Evolutionary conservation across 108 stramenopile species (phyloP), one percentile per base, ranked within the genome.

Genomic region (Nitzschia sp.): DNA sequence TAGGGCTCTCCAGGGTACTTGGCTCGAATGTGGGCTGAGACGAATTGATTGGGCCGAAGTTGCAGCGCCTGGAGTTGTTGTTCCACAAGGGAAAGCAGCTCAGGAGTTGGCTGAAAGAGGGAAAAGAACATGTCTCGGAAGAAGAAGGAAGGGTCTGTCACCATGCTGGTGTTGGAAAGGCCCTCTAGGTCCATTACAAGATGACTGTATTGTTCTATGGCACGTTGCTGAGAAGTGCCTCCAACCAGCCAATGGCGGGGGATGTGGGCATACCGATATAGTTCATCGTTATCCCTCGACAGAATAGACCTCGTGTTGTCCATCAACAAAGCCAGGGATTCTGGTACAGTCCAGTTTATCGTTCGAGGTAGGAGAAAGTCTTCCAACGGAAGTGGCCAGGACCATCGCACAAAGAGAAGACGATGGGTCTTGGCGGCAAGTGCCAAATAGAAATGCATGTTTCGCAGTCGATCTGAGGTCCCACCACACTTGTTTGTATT

Each of bases 391-490:
- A 52, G 61, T 12, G 84, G 84, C 34, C 77, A 52, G 8, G 51
- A 53, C 82, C 82, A 83, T 19, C 76, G 68, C 12, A 83, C 29
- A 24, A 83, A 75, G 21, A 83, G 20, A 10, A 83, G 53, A 46
- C 79, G 75, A 19, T 67, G 60, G 11, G 75, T 67, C 24, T 69
- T 65, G 48, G 64, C 60, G 11, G 79, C 83, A 9, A 74, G n/a
- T 7, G 61, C 59, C 17, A 83, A 41, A 51, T 70, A 77, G 9
- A 80, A 54, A 22, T 79, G 79, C 21, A 83, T 24, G 11, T 70
- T 17, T 41, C 69, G 77, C n/a, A 83, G 68, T n/a, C 83, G 83
- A 63, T 83, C 83, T 9, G 82, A 51, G 1, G 74, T 72, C 6
- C 82, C 82, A 9, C 82, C 82, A 20, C 82, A 83, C 6, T 63